Base-by-base conservation (phyloP, 73 alveolate species). In the Durusdinium trenchii region DNA sequence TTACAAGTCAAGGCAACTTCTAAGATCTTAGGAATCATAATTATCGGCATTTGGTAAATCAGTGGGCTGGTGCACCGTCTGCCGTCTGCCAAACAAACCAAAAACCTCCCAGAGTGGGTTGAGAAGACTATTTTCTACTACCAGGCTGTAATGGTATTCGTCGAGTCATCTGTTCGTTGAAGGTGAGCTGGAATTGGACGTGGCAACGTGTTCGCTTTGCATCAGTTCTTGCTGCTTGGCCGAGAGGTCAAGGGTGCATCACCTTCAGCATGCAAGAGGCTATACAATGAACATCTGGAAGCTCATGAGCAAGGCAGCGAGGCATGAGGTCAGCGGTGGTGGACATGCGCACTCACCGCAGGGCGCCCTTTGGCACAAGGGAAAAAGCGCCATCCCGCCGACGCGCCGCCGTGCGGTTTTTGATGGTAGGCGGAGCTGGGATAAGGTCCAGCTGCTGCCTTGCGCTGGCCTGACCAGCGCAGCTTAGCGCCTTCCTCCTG, bases 371-470 rank as follows among this genome's bases (percentile, higher is more conserved):
- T 75, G 32, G 52, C 9, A 16, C 18, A 40, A 75, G 52, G n/a
- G n/a, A 38, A 12, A 32, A 36, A 40, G 85, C 85, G 51, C 85
- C 30, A 3, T 73, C 52, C 54, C 51, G 43, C 85, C 10, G 85
- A 18, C 50, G 48, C 85, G 85, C 85, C 85, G 85, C 85, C 48
- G 50, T 18, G 35, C 9, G 85, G 54, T 12, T 73, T 73, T 73
- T 73, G 85, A 73, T 73, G 85, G 85, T 73, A 40, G 51, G 85
- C 85, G 85, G 85, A 73, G 85, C 85, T 73, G 48, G 85, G 40
- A 10, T 73, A 10, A 6, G 85, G 85, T 73, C 85, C 84, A 42
- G 78, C 78, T 26, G 10, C 30, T 38, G 85, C 85, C 51, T 40
- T 50, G 38, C 38, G 85, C 54, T 38, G 85, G 54, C 40, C 28